Evolutionary conservation across 306 rosid genomes (phyloP).

Genomic region (Citrullus mucosospermus): DNA sequence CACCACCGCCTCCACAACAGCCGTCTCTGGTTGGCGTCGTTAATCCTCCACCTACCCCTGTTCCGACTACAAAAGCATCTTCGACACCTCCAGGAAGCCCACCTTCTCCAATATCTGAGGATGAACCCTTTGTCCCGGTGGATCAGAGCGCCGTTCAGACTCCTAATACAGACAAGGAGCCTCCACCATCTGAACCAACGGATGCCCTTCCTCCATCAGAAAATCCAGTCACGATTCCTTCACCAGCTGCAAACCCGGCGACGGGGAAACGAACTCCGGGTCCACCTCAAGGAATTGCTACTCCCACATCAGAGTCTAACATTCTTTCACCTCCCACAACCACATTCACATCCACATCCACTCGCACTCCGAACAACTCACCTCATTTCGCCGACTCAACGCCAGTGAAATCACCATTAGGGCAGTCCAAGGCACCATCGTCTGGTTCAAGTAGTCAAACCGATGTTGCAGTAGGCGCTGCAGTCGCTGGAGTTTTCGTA

Average conservation of each 20-base stretch:
- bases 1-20: neutral
- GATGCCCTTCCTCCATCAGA: neutral
- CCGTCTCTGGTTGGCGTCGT: neutral
- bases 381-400: neutral
- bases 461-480: conserved; percentile 23
- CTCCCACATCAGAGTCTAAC: neutral
- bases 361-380: neutral
- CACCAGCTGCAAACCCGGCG: neutral
- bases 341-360: neutral
- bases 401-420: neutral
- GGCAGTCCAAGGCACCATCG: neutral
- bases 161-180: neutral
- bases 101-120: conserved; percentile 9
- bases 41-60: conserved; percentile 3
- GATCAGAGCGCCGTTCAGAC: neutral
- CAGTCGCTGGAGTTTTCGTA: conserved; percentile 31
- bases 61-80: neutral
- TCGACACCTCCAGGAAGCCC: neutral
- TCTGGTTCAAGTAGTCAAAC: conserved; percentile 8
- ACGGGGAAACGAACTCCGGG: neutral
- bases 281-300: neutral
- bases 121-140: conserved; percentile 3
- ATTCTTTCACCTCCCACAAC: conserved; percentile 6
- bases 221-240: neutral
- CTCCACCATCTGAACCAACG: neutral